Evolutionary conservation across 768 basidiomycete species (phyloP).

Genomic region (Lepiota brunneoincarnata): DNA sequence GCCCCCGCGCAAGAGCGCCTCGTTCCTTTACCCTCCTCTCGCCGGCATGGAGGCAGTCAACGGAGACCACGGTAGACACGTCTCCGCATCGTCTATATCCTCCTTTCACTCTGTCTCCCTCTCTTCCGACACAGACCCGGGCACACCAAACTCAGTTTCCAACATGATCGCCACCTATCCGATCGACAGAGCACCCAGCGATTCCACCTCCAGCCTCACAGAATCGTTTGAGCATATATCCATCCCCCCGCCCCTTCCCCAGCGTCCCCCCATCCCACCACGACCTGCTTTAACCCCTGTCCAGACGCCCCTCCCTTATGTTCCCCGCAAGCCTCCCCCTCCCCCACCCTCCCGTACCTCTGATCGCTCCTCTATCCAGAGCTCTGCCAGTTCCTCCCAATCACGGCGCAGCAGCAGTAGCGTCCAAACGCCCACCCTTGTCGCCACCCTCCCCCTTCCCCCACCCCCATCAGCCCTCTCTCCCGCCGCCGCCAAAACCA

Average conservation of each 20-base stretch:
- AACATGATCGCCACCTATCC: constrained; percentile 46
- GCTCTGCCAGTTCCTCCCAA: constrained; percentile 36
- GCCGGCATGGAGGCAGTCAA: constrained; percentile 2
- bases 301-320: constrained; percentile 28
- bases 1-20: constrained; percentile 7
- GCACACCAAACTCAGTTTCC: constrained; percentile 39
- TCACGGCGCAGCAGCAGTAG: constrained; percentile 15
- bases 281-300: constrained; percentile 28
- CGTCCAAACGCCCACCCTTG: constrained; percentile 20
- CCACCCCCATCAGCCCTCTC: constrained; percentile 15
- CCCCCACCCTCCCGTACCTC: constrained; percentile 48
- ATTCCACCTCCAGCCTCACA: constrained; percentile 55
- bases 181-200: constrained; percentile 39
- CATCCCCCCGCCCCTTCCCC: constrained; percentile 46
- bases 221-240: constrained; percentile 76
- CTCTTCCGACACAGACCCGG: constrained; percentile 57
- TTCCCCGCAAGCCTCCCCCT: constrained; percentile 41
- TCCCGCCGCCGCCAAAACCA: constrained; percentile 22
- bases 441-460: constrained; percentile 15
- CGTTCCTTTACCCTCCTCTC: constrained; percentile 29
- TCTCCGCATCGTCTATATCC: constrained; percentile 62
- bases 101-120: constrained; percentile 84
- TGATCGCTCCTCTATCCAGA: constrained; percentile 63
- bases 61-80: constrained; percentile 20
- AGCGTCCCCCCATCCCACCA: constrained; percentile 33